Conservation (phyloP, 805 yeast genomes). For the Kluyveromyces wickerhamii region DNA sequence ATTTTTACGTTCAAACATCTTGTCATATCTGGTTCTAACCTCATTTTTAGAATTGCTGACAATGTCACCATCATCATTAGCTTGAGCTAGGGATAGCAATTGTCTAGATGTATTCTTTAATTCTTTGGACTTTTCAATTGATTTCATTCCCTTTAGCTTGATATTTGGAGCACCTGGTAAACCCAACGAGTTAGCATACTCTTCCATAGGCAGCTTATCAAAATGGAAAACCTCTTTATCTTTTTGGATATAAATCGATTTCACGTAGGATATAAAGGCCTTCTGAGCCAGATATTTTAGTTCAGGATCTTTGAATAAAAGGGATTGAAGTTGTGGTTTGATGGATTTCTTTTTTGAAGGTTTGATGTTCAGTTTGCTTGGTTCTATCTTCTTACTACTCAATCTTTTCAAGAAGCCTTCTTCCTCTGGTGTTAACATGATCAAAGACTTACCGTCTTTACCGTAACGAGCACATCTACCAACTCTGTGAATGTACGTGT, state of each 20-base stretch:
- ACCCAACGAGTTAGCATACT: slow-evolving; percentile 81
- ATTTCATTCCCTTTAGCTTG: slow-evolving; percentile 50
- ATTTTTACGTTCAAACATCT: slow-evolving; percentile 91
- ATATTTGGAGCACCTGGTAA: slow-evolving; percentile 95
- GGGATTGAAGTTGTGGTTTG: slow-evolving; percentile 74
- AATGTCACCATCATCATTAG: slow-evolving; percentile 58
- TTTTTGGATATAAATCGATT: slow-evolving; percentile 76
- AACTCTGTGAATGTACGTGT: slow-evolving; percentile 85
- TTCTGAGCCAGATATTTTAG: slow-evolving; percentile 91
- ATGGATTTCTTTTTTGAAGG: slow-evolving; percentile 65
- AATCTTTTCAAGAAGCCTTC: slow-evolving; percentile 63
- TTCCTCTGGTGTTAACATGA: slow-evolving; percentile 80
- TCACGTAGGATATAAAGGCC: slow-evolving; percentile 86
- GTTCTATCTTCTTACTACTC: slow-evolving; percentile 54
- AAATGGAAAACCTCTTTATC: slow-evolving; percentile 82
- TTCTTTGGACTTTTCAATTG: slow-evolving; percentile 46
- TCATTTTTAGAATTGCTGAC: slow-evolving; percentile 28
- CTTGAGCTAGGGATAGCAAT: slow-evolving; percentile 46
- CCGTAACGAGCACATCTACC: slow-evolving; percentile 90
- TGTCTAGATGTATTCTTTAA: slow-evolving; percentile 77
- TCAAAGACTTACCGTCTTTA: slow-evolving; percentile 68
- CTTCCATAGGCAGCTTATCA: slow-evolving; percentile 70
- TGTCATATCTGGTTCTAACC: slow-evolving; percentile 82
- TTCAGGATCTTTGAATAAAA: slow-evolving; percentile 87
- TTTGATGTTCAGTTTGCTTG: slow-evolving; percentile 66